Conservation (phyloP, 805 yeast genomes). For the Kluyveromyces dobzhanskii region DNA sequence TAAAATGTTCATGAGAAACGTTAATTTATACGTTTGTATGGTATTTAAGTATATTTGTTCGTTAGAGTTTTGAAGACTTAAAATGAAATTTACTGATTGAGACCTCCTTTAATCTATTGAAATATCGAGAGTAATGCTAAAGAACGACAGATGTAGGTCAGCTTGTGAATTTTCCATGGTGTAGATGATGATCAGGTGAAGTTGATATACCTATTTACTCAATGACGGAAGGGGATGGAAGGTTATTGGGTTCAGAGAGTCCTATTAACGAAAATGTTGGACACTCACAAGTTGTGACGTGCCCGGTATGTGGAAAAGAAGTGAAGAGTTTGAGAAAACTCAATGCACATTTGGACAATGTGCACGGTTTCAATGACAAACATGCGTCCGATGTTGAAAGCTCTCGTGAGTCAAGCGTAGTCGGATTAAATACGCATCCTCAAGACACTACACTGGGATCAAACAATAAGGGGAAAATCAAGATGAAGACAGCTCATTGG, state of each 20-base stretch:
- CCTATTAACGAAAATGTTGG: background rate
- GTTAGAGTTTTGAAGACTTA: too few relatives aligned
- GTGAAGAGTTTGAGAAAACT: slow-evolving; percentile 49
- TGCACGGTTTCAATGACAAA: slow-evolving; percentile 37
- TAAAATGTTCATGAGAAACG: too few relatives aligned
- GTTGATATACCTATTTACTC: too few relatives aligned
- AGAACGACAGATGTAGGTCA: too few relatives aligned
- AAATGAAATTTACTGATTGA: too few relatives aligned
- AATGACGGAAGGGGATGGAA: too few relatives aligned
- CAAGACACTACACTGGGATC: slow-evolving; percentile 28
- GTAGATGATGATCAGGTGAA: too few relatives aligned
- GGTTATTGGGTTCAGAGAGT: background rate
- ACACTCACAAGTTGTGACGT: slow-evolving; percentile 17
- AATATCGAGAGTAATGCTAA: too few relatives aligned
- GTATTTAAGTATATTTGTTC: too few relatives aligned
- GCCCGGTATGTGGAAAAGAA: slow-evolving; percentile 64
- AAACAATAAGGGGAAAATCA: slow-evolving; percentile 15
- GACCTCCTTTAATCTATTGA: too few relatives aligned
- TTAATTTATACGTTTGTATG: too few relatives aligned
- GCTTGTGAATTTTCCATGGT: too few relatives aligned
- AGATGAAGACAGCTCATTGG: slow-evolving; percentile 44
- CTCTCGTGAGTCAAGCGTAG: background rate
- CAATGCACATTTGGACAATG: slow-evolving; percentile 65
- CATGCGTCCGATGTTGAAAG: slow-evolving; percentile 1
- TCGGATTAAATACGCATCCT: slow-evolving; percentile 16